These are phyloP conservation scores for Penicillium pancosmium DNA, from an alignment of 495 filamentous ascomycete genomes.

Conservation along the genomic window DNA sequence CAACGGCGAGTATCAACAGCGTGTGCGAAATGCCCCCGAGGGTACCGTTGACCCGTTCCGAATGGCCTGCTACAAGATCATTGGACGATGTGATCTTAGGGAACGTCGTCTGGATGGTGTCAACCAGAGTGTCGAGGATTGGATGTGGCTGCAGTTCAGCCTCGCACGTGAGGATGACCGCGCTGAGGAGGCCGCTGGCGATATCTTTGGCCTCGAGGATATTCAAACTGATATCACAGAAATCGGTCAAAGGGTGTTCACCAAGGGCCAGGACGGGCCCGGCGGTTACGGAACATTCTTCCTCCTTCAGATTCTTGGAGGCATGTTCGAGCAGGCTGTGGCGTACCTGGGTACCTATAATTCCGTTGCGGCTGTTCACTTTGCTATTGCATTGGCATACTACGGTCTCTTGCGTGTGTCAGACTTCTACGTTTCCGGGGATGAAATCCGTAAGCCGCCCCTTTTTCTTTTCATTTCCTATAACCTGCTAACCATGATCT, in stretches of 20 bases:
- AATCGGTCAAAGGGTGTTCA: constrained; percentile 87
- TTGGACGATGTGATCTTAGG: constrained; percentile 88
- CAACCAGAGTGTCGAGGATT: constrained; percentile 83
- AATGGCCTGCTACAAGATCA: constrained; percentile 96
- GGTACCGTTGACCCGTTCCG: constrained; percentile 91
- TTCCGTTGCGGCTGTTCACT: constrained; percentile 91
- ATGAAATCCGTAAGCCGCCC: constrained; percentile 67
- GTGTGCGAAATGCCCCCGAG: constrained; percentile 78
- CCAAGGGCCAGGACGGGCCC: constrained; percentile 67
- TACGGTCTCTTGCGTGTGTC: constrained; percentile 90
- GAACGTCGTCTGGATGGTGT: constrained; percentile 80
- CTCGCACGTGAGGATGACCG: constrained; percentile 87
- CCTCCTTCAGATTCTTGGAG: constrained; percentile 83
- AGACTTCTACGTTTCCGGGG: constrained; percentile 66
- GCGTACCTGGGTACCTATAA: constrained; percentile 86
- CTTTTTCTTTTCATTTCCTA: constrained; percentile 6
- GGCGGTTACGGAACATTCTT: constrained; percentile 89
- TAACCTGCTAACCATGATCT: constrained; percentile 32
- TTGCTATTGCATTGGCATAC: constrained; percentile 84
- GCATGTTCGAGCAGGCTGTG: constrained; percentile 95
- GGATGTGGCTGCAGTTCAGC: constrained; percentile 95
- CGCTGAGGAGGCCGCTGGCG: constrained; percentile 78
- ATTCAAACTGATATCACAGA: constrained; percentile 81
- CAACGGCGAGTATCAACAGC: constrained; percentile 84
- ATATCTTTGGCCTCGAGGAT: constrained; percentile 85